Evolutionary conservation across 2,329 filamentous ascomycete species (phyloP).

Genomic region (Fusarium buxicola): DNA sequence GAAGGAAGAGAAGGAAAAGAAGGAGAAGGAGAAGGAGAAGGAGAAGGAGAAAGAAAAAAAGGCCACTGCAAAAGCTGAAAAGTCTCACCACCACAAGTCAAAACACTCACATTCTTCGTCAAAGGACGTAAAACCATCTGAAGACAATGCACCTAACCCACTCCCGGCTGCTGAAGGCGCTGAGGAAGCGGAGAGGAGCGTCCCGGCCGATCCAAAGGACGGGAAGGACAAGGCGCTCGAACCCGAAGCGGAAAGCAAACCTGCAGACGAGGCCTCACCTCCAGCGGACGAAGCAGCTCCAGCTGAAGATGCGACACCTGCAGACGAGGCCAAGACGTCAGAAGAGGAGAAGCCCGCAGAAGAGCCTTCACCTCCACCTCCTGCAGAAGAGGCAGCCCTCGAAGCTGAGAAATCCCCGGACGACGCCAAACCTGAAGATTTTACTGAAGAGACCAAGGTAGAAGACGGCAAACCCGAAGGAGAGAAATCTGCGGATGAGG

Average conservation of each 20-base stretch:
- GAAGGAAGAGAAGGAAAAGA: conserved; percentile 27
- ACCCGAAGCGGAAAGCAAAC: conserved; percentile 13
- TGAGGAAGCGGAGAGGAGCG: conserved; percentile 12
- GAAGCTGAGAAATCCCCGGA: conserved; percentile 15
- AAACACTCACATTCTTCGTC: conserved; percentile 34
- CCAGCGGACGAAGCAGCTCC: conserved; percentile 5
- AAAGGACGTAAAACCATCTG: conserved; percentile 11
- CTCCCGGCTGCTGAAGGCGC: conserved; percentile 1
- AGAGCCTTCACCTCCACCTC: background rate
- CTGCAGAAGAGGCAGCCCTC: background rate
- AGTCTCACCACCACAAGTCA: conserved; percentile 37
- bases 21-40: conserved; percentile 33
- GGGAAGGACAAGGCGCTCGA: conserved; percentile 17
- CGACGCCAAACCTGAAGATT: conserved; percentile 6
- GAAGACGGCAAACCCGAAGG: conserved; percentile 10
- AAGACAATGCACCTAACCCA: conserved; percentile 10
- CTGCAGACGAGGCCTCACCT: conserved; percentile 1
- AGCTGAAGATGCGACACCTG: background rate
- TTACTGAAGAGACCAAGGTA: background rate
- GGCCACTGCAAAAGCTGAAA: conserved; percentile 31
- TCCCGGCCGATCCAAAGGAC: background rate
- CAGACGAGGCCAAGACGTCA: background rate
- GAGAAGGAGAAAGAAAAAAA: conserved; percentile 33
- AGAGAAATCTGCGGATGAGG: background rate
- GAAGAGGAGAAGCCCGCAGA: conserved; percentile 5